These are phyloP conservation scores for Dissophora globulifera DNA, from an alignment of 192 early-diverging fungal genomes.

Conservation along the genomic window DNA sequence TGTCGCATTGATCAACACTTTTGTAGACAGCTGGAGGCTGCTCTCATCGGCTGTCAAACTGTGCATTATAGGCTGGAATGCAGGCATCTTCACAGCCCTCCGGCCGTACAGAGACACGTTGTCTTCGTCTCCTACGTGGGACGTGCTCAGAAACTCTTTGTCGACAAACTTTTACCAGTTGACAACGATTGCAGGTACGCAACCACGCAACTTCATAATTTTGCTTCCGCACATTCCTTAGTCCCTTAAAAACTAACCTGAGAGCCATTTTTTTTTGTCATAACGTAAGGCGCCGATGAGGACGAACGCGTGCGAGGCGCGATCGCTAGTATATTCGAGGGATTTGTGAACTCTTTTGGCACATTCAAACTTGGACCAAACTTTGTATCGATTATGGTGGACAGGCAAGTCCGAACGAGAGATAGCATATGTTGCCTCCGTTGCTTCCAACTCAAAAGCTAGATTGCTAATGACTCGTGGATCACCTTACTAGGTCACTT, in stretches of 20 bases:
- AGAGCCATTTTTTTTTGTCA: too few species aligned
- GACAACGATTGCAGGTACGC: conserved; percentile 38
- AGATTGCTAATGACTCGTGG: too few species aligned
- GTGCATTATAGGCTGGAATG: conserved; percentile 28
- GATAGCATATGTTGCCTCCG: too few species aligned
- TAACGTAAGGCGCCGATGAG: conserved; percentile 42
- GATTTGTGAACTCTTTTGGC: conserved; percentile 38
- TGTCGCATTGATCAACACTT: not conserved
- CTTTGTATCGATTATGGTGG: conserved; percentile 36
- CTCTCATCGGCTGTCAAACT: conserved; percentile 16
- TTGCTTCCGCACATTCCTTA: not conserved
- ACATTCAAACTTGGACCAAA: conserved; percentile 30
- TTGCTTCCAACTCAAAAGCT: too few species aligned
- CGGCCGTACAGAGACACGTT: not conserved
- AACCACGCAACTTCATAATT: too few species aligned
- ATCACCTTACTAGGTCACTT: conserved; percentile 29
- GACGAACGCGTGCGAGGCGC: conserved; percentile 26
- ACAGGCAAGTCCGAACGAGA: conserved; percentile 36
- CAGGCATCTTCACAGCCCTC: conserved; percentile 4
- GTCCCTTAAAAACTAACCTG: too few species aligned
- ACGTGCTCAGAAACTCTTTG: not conserved
- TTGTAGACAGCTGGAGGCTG: conserved; percentile 14
- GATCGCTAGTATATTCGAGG: conserved; percentile 31
- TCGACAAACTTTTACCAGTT: conserved; percentile 32
- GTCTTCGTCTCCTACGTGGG: conserved; percentile 1